phyloP scores from a whole-genome alignment of 2,329 filamentous ascomycete species.

The Colletotrichum australisinense region DNA sequence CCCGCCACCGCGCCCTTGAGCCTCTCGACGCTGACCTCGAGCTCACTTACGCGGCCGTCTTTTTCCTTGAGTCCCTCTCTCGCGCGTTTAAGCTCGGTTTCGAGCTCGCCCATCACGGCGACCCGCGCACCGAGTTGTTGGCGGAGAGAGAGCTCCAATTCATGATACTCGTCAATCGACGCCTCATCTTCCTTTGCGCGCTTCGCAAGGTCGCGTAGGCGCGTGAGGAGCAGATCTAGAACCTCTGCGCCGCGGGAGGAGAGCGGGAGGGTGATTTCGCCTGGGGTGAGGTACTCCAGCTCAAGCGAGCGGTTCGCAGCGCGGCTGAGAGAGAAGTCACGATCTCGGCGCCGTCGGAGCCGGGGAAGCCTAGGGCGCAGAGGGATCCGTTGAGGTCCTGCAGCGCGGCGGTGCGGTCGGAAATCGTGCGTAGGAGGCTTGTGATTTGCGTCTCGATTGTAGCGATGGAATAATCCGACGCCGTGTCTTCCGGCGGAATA shows the following conservation, averaged over 20 bases:
- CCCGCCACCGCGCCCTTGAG: constrained; percentile 63
- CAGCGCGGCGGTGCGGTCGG: constrained; percentile 61
- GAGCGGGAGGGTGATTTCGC: constrained; percentile 65
- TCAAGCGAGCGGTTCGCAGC: constrained; percentile 68
- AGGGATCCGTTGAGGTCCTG: constrained; percentile 58
- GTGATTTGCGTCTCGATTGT: constrained; percentile 56
- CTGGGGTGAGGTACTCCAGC: constrained; percentile 71
- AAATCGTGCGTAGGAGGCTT: constrained; percentile 56
- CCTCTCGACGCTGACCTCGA: constrained; percentile 61
- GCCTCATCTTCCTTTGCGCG: constrained; percentile 61
- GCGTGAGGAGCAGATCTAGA: constrained; percentile 63
- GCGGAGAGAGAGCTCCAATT: constrained; percentile 65
- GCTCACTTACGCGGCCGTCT: constrained; percentile 54
- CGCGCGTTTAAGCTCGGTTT: constrained; percentile 52
- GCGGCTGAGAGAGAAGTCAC: constrained; percentile 58
- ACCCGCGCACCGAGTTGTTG: constrained; percentile 67
- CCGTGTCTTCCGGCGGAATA: constrained; percentile 38
- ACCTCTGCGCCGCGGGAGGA: constrained; percentile 65
- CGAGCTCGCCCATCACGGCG: constrained; percentile 60
- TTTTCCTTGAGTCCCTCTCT: constrained; percentile 49
- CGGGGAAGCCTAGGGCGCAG: constrained; percentile 61
- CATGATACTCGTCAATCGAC: constrained; percentile 70
- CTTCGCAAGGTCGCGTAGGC: constrained; percentile 61
- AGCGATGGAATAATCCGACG: constrained; percentile 23
- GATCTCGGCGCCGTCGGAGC: constrained; percentile 59